A percentile compares a stretch with the other conserved stretches of the same genome.
phyloP scores from a whole-genome alignment of 1,284 basidiomycete genomes.

The Boletus holoroseus region DNA sequence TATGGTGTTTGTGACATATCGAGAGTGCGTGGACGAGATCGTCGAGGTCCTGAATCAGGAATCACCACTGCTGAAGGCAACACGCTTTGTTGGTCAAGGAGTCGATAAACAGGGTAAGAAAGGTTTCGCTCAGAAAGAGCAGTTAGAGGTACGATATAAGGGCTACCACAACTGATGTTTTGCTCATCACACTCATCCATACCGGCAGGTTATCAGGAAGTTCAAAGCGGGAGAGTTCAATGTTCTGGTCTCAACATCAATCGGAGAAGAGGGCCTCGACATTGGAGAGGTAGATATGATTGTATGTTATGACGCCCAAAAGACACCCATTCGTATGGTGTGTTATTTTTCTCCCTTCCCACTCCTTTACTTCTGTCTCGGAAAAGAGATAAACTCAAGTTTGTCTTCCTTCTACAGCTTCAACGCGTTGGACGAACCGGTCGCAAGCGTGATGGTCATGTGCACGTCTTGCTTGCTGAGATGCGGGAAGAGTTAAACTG shows the following conservation, averaged over 20 bases:
- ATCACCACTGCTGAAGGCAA: slow-evolving; percentile 69
- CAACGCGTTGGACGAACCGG: slow-evolving; percentile 97
- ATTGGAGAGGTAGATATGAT: slow-evolving; percentile 99
- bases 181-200: slow-evolving; percentile 7
- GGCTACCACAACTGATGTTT: neutral
- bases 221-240: slow-evolving; percentile 90
- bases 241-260: slow-evolving; percentile 92
- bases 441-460: slow-evolving; percentile 83
- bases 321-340: slow-evolving; percentile 95
- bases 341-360: slow-evolving; percentile 22
- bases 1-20: slow-evolving; percentile 95
- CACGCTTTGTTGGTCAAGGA: slow-evolving; percentile 88
- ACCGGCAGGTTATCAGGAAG: slow-evolving; percentile 65
- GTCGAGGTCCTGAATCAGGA: slow-evolving; percentile 73
- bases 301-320: slow-evolving; percentile 94
- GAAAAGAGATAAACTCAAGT: neutral
- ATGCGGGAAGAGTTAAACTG: slow-evolving; percentile 89
- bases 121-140: slow-evolving; percentile 88
- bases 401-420: slow-evolving; percentile 47
- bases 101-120: slow-evolving; percentile 80
- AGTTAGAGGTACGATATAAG: slow-evolving; percentile 61
- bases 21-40: slow-evolving; percentile 88
- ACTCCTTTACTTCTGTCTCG: neutral
- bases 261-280: slow-evolving; percentile 99
- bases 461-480: slow-evolving; percentile 92